These are phyloP conservation scores for Blumeria hordei DNA, from an alignment of 2,329 filamentous ascomycete species.

Conservation along the genomic window DNA sequence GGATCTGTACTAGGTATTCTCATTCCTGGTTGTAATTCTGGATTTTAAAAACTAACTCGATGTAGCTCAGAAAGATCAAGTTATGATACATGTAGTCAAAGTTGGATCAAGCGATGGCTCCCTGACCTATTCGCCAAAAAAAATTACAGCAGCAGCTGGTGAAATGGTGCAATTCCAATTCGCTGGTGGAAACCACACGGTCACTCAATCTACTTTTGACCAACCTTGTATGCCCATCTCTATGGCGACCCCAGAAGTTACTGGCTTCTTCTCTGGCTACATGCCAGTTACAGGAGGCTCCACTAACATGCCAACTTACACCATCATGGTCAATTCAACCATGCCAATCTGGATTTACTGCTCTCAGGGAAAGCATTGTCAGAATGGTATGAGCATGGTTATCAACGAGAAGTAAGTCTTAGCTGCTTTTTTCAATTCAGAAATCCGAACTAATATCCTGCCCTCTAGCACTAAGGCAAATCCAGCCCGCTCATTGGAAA, in stretches of 20 bases:
- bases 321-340: slow-evolving; percentile 40
- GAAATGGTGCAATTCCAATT: slow-evolving; percentile 45
- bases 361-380: slow-evolving; percentile 49
- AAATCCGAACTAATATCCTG: slow-evolving; percentile 2
- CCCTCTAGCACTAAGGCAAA: slow-evolving; percentile 19
- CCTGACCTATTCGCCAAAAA: slow-evolving; percentile 40
- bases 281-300: slow-evolving; percentile 26
- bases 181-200: slow-evolving; percentile 47
- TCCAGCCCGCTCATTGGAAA: slow-evolving; percentile 24
- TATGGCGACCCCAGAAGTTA: slow-evolving; percentile 20
- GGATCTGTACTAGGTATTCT: too few relatives aligned
- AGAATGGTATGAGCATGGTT: slow-evolving; percentile 19
- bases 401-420: slow-evolving; percentile 28
- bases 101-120: slow-evolving; percentile 26
- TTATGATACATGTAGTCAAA: slow-evolving; percentile 35
- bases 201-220: slow-evolving; percentile 55
- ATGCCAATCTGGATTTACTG: slow-evolving; percentile 64
- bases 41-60: too few relatives aligned
- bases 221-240: slow-evolving; percentile 40
- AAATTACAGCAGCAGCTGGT: slow-evolving; percentile 36
- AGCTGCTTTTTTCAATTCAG: background rate
- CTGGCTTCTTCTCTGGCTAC: slow-evolving; percentile 44
- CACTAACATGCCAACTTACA: slow-evolving; percentile 35
- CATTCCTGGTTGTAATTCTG: too few relatives aligned
- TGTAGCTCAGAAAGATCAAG: background rate